Percentiles rank a stretch among this genome's conserved stretches.
Evolutionary conservation across 768 basidiomycete species (phyloP).

Genomic region (Lactifluus volemus): DNA sequence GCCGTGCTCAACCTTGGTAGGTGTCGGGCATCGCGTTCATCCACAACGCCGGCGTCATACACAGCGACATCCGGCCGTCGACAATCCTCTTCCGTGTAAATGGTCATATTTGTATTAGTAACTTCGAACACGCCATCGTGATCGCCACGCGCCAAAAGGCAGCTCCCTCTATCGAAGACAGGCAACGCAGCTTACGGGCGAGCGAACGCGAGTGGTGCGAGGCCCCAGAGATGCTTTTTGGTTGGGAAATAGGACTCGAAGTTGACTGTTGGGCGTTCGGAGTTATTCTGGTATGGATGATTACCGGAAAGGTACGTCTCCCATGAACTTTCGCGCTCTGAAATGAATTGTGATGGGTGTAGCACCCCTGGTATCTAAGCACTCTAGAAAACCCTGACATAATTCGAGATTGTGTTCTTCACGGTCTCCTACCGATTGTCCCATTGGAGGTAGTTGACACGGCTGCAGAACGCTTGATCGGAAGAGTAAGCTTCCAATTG

Average conservation of each 20-base stretch:
- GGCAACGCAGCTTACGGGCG: not conserved
- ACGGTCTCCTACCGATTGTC: not conserved
- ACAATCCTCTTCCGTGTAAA: constrained; percentile 15
- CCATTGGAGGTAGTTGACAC: constrained; percentile 1
- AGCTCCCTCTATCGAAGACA: not conserved
- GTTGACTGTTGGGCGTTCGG: constrained; percentile 20
- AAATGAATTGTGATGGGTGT: not conserved
- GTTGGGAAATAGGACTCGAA: constrained; percentile 16
- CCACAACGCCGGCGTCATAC: constrained; percentile 16
- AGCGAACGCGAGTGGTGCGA: constrained; percentile 14
- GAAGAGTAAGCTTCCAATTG: constrained; percentile 2
- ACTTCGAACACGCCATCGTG: constrained; percentile 14
- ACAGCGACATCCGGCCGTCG: constrained; percentile 14
- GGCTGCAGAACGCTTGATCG: constrained; percentile 5
- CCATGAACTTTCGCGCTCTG: not conserved
- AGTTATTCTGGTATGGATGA: constrained; percentile 17
- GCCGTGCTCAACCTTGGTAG: constrained; percentile 3
- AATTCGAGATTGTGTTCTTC: constrained; percentile 6
- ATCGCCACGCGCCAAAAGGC: not conserved
- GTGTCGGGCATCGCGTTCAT: constrained; percentile 14
- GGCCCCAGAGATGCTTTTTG: constrained; percentile 18
- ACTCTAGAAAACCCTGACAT: not conserved
- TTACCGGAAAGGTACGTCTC: constrained; percentile 14
- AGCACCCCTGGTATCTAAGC: constrained; percentile 4
- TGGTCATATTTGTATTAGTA: constrained; percentile 17